Base-by-base conservation (phyloP, 306 rosid species). In the Trifolium fragiferum region DNA sequence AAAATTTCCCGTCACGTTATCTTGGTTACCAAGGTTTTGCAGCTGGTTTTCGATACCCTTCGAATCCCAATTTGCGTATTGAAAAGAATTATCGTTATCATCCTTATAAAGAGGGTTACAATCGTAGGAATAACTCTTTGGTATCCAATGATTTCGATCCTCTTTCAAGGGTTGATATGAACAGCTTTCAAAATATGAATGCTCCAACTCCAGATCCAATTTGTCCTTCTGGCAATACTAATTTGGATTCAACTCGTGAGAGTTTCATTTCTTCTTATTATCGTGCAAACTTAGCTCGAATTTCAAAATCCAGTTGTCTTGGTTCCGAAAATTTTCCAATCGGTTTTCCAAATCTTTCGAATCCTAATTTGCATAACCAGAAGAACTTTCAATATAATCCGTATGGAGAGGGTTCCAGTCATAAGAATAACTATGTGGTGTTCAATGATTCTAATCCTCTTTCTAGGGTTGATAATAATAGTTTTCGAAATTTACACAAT, bases 301-400 rank as follows among this genome's bases (percentile, higher is more conserved):
- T 6, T 35, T 79, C 37, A n/a, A 60, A 82, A 37, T 75, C 66
- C 54, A 82, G 72, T 75, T 6, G 64, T 70, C 49, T 66, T 2
- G 68, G 20, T n/a, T 20, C 33, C 8, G 15, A 55, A 21, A 16
- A 32, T 11, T 15, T 10, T 59, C 4, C 64, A 40, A 68, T 27
- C 54, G 55, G 76, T 68, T 40, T 60, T 81, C 44, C 69, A 35
- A 35, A 72, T 70, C 43, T 73, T 43, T 68, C 74, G 15, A 71
- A 10, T 19, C 15, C 50, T 47, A 3, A 38, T 49, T 14, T 51
- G 57, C 49, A 3, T 35, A 58, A 47, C 64, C 65, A 7, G 35
- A 58, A 21, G 27, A 38, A 64, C 8, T 3, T 55, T 21, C 64
- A 8, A 65, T 59, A 54, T n/a, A 15, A 21, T 60, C 37, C 60